Evolutionary conservation across 164 flowering plant genomes (phyloP).

Genomic region (Aristolochia fimbriata): DNA sequence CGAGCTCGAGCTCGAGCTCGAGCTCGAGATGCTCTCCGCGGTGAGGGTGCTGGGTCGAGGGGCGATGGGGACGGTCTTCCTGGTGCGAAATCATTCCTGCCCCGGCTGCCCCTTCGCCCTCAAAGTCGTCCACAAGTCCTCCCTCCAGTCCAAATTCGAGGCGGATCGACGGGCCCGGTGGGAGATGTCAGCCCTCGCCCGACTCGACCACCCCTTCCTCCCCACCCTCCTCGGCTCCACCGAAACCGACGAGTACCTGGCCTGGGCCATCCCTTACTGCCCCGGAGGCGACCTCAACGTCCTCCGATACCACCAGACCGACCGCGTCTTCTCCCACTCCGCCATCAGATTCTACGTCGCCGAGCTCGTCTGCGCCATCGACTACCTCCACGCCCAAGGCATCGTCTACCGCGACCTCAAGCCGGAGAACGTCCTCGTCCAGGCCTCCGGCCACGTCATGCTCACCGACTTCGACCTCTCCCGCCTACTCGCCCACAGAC

Average conservation of each 20-base stretch:
- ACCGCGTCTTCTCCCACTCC: slow-evolving; percentile 51
- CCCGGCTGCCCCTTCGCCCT: slow-evolving; percentile 51
- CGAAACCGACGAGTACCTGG: slow-evolving; percentile 46
- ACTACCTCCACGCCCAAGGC: slow-evolving; percentile 57
- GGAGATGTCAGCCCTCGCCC: slow-evolving; percentile 59
- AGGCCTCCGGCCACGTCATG: slow-evolving; percentile 64
- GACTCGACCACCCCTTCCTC: slow-evolving; percentile 58
- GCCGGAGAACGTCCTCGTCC: slow-evolving; percentile 69
- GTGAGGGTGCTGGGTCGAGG: slow-evolving; percentile 71
- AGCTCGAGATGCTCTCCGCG: slow-evolving; percentile 41
- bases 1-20: slow-evolving; percentile 19
- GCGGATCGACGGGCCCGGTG: slow-evolving; percentile 85
- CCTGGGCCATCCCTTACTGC: slow-evolving; percentile 86
- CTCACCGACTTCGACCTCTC: slow-evolving; percentile 80
- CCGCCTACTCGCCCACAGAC: slow-evolving; percentile 10
- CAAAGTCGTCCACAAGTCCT: slow-evolving; percentile 67
- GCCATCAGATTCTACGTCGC: slow-evolving; percentile 65
- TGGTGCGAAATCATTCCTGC: slow-evolving; percentile 32
- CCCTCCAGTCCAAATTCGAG: slow-evolving; percentile 33
- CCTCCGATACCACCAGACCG: slow-evolving; percentile 63
- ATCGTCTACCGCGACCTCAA: slow-evolving; percentile 72
- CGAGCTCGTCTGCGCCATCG: slow-evolving; percentile 64
- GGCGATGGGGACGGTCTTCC: slow-evolving; percentile 89
- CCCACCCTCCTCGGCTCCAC: slow-evolving; percentile 50
- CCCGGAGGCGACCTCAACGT: slow-evolving; percentile 86